Evolutionary conservation across 768 basidiomycete species (phyloP), one percentile per base, ranked within the genome.

Genomic region (Lenzites betulinus): DNA sequence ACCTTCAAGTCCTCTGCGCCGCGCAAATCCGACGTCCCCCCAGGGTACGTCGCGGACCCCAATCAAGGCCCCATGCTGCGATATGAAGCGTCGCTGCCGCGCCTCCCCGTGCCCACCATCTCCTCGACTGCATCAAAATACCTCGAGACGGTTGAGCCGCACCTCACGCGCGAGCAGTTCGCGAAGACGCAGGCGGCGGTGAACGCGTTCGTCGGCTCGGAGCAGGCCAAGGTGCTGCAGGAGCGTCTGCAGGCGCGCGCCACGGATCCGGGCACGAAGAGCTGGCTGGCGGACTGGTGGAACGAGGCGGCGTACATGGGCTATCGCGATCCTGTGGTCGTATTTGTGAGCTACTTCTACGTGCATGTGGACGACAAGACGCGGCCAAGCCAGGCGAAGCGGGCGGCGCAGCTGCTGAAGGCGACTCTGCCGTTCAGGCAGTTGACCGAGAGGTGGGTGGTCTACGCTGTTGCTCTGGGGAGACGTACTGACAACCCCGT

Each of bases 241-340:
- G 73, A 77, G 36, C 81, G 97, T 2, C 80, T 98, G 35, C 80
- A 92, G 70, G 79, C 83, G 22, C 84, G 95, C 1, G 93, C 94
- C 0, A 78, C 79, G 0, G 79, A 84, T 25, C 82, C 84, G 1
- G 73, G 74, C 18, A 73, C 76, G 53, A 78, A 77, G 67, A 95
- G 82, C 77, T 99, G 97, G 97, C 80, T 99, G n/a, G 82, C 84
- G 48, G 93, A 96, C 52, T 99, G 97, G 97, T 99, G 96, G 96
- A 95, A 98, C 75, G 93, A 97, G 36, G 83, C 74, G 5, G 95
- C 95, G 18, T 92, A 91, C 71, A 88, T 93, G 89, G 88, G 78
- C 7, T 92, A 92, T 70, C 83, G 92, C 49, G 95, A 96, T 67
- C 87, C 95, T 1, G 92, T 97, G 49, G 89, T 95, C 30, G 90